Percentiles rank a stretch among this genome's conserved stretches.
Evolutionary conservation across 306 rosid species (phyloP).

Genomic region (Glycine soja): DNA sequence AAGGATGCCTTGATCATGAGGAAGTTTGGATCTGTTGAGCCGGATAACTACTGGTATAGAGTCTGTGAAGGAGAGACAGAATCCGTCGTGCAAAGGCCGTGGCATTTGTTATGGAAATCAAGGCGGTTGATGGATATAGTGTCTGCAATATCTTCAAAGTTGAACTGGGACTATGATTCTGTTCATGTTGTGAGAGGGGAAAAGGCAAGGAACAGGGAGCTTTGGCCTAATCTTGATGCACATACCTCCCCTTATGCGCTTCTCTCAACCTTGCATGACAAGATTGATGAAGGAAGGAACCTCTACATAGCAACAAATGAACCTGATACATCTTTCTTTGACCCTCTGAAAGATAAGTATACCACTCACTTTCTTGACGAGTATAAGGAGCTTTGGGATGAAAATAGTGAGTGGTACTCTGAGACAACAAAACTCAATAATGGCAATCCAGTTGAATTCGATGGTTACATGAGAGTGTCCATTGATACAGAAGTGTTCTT

Average conservation of each 20-base stretch:
- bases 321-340: constrained; percentile 73
- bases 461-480: constrained; percentile 97
- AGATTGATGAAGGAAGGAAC: constrained; percentile 84
- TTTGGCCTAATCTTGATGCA: constrained; percentile 94
- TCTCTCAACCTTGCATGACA: constrained; percentile 73
- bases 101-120: constrained; percentile 97
- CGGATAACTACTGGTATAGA: constrained; percentile 95
- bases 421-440: constrained; percentile 80
- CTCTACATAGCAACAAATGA: constrained; percentile 91
- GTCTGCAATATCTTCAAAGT: constrained; percentile 77
- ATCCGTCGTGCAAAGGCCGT: constrained; percentile 85
- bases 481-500: constrained; percentile 95
- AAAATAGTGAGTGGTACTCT: constrained; percentile 78
- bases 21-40: constrained; percentile 90
- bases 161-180: constrained; percentile 96
- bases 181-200: constrained; percentile 95
- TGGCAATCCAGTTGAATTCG: constrained; percentile 82
- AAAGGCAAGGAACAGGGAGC: constrained; percentile 86
- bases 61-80: constrained; percentile 99
- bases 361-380: constrained; percentile 88
- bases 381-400: constrained; percentile 92
- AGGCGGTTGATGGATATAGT: constrained; percentile 93
- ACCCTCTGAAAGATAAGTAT: constrained; percentile 90
- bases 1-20: constrained; percentile 86
- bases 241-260: constrained; percentile 88